Percentiles rank a stretch among this genome's conserved stretches.
phyloP scores from a whole-genome alignment of 495 filamentous ascomycete species.

The Penicillium diatomitis region DNA sequence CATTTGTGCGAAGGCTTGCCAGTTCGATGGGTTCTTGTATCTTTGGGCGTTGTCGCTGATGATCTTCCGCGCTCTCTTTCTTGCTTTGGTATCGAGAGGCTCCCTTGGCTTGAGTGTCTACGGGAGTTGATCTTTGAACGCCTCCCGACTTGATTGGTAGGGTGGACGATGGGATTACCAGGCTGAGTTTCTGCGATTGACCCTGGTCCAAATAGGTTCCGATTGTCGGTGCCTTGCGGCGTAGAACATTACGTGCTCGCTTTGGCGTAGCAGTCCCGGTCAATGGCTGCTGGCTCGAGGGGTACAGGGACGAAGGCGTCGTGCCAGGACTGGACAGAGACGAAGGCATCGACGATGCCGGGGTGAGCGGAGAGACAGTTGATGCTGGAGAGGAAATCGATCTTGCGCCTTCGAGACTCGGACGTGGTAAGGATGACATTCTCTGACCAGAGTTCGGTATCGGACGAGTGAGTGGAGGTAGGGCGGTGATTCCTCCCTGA shows the following conservation, averaged over 20 bases:
- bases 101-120: constrained; percentile 4
- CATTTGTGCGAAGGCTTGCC: constrained; percentile 34
- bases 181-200: constrained; percentile 25
- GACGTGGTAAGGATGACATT: constrained; percentile 25
- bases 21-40: constrained; percentile 30
- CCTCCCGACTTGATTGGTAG: constrained; percentile 6
- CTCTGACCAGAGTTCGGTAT: constrained; percentile 17
- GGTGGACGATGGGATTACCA: constrained; percentile 25
- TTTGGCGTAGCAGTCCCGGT: constrained; percentile 10
- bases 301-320: constrained; percentile 6
- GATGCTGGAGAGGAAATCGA: constrained; percentile 12
- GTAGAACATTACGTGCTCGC: constrained; percentile 33
- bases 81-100: constrained; percentile 4
- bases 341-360: constrained; percentile 11
- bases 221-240: constrained; percentile 35
- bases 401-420: constrained; percentile 14
- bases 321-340: constrained; percentile 13
- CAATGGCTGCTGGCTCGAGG: constrained; percentile 4
- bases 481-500: constrained; percentile 8
- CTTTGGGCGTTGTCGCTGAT: constrained; percentile 9
- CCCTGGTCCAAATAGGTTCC: constrained; percentile 23
- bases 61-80: constrained; percentile 8
- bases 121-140: neutral
- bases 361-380: constrained; percentile 6
- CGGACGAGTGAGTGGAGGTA: constrained; percentile 13